These are phyloP conservation scores for Acacia confusa DNA, from an alignment of 306 rosid genomes.

Conservation along the genomic window DNA sequence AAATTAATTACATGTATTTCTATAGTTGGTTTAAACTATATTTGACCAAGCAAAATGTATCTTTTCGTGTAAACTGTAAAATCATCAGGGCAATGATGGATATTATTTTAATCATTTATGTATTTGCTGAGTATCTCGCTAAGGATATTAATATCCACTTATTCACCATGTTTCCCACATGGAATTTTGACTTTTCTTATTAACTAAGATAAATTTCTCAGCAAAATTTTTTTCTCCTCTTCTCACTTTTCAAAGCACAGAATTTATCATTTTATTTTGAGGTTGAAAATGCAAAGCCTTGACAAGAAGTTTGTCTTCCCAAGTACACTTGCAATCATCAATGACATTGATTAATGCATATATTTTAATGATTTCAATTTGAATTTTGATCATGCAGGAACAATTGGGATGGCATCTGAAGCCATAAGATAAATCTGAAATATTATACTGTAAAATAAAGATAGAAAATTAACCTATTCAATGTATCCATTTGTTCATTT, in stretches of 20 bases:
- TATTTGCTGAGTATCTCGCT: neutral
- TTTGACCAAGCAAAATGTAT: neutral
- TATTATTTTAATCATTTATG: neutral
- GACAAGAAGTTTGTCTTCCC: neutral
- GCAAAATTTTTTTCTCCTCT: neutral
- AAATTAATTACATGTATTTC: neutral
- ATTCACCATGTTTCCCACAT: neutral
- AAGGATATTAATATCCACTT: neutral
- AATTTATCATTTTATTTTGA: neutral
- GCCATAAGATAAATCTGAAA: neutral
- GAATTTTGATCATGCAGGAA: slow-evolving; percentile 1
- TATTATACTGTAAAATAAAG: neutral
- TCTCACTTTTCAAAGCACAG: neutral
- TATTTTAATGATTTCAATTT: neutral
- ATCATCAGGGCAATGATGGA: neutral
- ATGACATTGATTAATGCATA: slow-evolving; percentile 20
- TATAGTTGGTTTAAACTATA: neutral
- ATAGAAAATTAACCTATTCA: slow-evolving; percentile 49
- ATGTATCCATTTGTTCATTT: slow-evolving; percentile 72
- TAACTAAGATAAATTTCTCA: neutral
- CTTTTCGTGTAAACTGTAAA: neutral
- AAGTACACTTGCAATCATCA: neutral
- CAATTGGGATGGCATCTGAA: neutral
- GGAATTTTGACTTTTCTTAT: neutral
- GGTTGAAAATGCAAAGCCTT: neutral